A percentile compares a stretch with the other conserved stretches of the same genome.
Evolutionary conservation across 2,329 filamentous ascomycete species (phyloP).

Genomic region (Aureobasidium musti): DNA sequence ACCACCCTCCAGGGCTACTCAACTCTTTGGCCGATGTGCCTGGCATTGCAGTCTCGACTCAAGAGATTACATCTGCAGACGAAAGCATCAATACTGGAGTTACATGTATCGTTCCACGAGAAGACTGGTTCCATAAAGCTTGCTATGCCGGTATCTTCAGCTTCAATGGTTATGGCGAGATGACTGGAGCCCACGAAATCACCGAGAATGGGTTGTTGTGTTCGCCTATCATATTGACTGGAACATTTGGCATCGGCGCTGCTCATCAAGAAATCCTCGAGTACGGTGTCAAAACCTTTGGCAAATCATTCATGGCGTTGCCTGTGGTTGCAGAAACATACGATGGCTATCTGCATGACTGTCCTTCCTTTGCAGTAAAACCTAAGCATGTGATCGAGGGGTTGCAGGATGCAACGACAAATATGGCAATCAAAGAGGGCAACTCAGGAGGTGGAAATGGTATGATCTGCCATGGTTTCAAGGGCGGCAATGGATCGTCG

Average conservation of each 20-base stretch:
- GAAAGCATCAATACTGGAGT: conserved; percentile 6
- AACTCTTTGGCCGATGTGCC: conserved; percentile 12
- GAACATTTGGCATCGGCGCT: conserved; percentile 10
- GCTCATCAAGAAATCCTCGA: conserved; percentile 5
- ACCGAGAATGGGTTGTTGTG: background rate
- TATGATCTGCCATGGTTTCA: conserved; percentile 24
- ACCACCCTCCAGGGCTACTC: background rate
- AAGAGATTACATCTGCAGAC: background rate
- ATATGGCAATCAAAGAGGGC: background rate
- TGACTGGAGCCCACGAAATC: conserved; percentile 4
- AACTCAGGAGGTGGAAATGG: conserved; percentile 1
- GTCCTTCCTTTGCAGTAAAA: conserved; percentile 8
- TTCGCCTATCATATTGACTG: conserved; percentile 15
- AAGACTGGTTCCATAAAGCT: conserved; percentile 17
- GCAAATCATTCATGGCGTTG: conserved; percentile 8
- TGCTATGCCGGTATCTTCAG: conserved; percentile 16
- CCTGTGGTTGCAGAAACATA: conserved; percentile 18
- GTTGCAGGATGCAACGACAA: background rate
- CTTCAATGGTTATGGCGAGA: conserved; percentile 13
- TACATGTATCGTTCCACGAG: conserved; percentile 8
- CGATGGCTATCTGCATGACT: conserved; percentile 19
- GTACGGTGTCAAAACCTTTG: background rate
- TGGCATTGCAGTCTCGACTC: background rate
- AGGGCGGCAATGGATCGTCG: conserved; percentile 16
- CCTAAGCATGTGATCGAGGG: background rate